Conservation (phyloP, 129 eudicot species). For the Flaveria ramosissima region DNA sequence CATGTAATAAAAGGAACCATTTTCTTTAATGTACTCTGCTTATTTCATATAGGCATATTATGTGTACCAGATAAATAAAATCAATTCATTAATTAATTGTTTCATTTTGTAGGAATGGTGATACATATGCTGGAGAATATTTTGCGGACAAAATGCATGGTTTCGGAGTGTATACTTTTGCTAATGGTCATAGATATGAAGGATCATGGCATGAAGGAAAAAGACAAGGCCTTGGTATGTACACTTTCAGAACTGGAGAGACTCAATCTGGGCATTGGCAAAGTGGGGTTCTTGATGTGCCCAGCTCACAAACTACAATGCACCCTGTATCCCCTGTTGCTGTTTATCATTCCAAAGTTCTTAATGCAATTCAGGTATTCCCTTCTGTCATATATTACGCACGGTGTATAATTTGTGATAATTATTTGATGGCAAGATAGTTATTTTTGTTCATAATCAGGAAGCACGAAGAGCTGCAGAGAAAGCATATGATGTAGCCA, state of each 20-base stretch:
- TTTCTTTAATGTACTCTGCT: not conserved
- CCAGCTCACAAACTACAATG: slow-evolving; percentile 73
- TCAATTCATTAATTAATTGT: not conserved
- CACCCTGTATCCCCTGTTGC: slow-evolving; percentile 86
- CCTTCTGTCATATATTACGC: not conserved
- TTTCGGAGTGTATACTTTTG: slow-evolving; percentile 88
- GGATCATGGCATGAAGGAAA: slow-evolving; percentile 99
- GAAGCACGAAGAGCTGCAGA: slow-evolving; percentile 94
- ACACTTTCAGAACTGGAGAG: slow-evolving; percentile 88
- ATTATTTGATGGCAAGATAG: not conserved
- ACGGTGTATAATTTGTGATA: not conserved
- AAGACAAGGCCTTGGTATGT: slow-evolving; percentile 97
- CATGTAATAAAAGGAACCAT: too few species aligned
- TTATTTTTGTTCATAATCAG: slow-evolving; percentile 36
- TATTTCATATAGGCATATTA: not conserved
- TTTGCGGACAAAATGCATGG: slow-evolving; percentile 99
- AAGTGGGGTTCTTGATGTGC: slow-evolving; percentile 83
- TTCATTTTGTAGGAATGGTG: slow-evolving; percentile 69
- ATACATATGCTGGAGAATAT: slow-evolving; percentile 89
- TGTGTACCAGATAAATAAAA: not conserved
- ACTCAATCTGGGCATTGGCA: slow-evolving; percentile 97
- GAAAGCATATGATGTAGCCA: slow-evolving; percentile 81
- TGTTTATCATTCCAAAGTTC: slow-evolving; percentile 91
- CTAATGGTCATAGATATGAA: slow-evolving; percentile 91
- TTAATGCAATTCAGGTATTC: slow-evolving; percentile 84